These are phyloP conservation scores for Yueomyces sinensis DNA, from an alignment of 805 yeast species.

Conservation along the genomic window DNA sequence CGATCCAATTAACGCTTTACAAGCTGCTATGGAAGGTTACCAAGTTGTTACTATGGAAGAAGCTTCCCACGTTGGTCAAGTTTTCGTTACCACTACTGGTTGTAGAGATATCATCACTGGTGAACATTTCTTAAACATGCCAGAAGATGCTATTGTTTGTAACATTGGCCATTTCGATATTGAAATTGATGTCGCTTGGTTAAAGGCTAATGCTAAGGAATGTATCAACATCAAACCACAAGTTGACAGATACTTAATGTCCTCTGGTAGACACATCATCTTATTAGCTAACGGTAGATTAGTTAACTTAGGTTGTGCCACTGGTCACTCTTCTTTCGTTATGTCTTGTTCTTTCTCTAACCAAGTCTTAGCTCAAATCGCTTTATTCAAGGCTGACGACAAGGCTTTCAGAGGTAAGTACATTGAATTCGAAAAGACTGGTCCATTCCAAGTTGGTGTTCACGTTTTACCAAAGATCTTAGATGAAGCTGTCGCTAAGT, in stretches of 20 bases:
- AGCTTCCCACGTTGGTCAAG: conserved; percentile 86
- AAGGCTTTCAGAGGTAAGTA: conserved; percentile 59
- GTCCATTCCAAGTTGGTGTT: conserved; percentile 82
- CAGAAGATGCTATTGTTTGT: conserved; percentile 98
- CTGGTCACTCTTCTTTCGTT: conserved; percentile 98
- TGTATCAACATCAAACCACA: conserved; percentile 97
- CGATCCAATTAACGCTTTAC: conserved; percentile 97
- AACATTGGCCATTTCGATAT: conserved; percentile 99
- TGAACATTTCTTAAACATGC: conserved; percentile 80
- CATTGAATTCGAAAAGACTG: conserved; percentile 86
- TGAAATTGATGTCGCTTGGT: conserved; percentile 98
- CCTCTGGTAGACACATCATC: conserved; percentile 84
- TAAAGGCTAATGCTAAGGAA: conserved; percentile 84
- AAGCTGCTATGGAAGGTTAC: conserved; percentile 98
- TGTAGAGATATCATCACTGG: conserved; percentile 95
- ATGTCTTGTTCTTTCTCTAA: conserved; percentile 99
- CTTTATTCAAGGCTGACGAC: conserved; percentile 83
- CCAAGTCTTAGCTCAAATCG: conserved; percentile 98
- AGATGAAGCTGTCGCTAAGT: conserved; percentile 96
- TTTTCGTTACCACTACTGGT: conserved; percentile 98
- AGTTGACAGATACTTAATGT: conserved; percentile 91
- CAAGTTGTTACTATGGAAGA: conserved; percentile 93
- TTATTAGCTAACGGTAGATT: conserved; percentile 98
- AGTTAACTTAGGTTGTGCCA: conserved; percentile 98
- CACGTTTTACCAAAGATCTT: conserved; percentile 94